phyloP scores from a whole-genome alignment of 148 eudicot genomes.

The Silene uniflora region DNA sequence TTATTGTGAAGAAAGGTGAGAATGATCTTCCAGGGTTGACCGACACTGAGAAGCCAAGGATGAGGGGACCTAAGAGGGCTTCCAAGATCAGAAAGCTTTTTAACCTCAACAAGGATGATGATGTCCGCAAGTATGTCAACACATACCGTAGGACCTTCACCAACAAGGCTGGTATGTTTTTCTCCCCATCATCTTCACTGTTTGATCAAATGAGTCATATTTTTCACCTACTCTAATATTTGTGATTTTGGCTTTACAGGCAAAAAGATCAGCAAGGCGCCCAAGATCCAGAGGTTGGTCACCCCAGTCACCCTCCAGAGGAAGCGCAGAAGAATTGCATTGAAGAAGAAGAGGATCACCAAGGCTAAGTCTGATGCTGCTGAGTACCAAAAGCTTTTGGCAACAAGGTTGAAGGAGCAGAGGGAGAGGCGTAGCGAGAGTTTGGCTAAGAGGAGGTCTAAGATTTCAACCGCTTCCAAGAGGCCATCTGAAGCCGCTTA shows the following conservation, averaged over 20 bases:
- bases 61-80: constrained; percentile 96
- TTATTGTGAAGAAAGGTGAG: constrained; percentile 88
- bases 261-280: constrained; percentile 76
- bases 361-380: constrained; percentile 52
- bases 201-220: too few relatives aligned
- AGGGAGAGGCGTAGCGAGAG: constrained; percentile 46
- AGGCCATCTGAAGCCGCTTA: constrained; percentile 31
- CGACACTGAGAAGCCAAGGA: constrained; percentile 83
- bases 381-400: constrained; percentile 49
- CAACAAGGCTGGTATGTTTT: constrained; percentile 52
- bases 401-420: constrained; percentile 45
- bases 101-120: constrained; percentile 80
- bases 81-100: constrained; percentile 89
- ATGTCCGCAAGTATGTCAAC: constrained; percentile 89
- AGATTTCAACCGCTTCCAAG: constrained; percentile 36
- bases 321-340: constrained; percentile 82
- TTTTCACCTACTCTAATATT: neutral
- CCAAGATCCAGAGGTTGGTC: constrained; percentile 81
- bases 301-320: constrained; percentile 84
- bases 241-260: constrained; percentile 30
- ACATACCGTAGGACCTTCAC: constrained; percentile 79
- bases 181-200: neutral
- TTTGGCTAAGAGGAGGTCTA: constrained; percentile 46
- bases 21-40: constrained; percentile 81
- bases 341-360: constrained; percentile 75